These are phyloP conservation scores for Stentor roeselii DNA, from an alignment of 73 alveolate species.

Conservation along the genomic window DNA sequence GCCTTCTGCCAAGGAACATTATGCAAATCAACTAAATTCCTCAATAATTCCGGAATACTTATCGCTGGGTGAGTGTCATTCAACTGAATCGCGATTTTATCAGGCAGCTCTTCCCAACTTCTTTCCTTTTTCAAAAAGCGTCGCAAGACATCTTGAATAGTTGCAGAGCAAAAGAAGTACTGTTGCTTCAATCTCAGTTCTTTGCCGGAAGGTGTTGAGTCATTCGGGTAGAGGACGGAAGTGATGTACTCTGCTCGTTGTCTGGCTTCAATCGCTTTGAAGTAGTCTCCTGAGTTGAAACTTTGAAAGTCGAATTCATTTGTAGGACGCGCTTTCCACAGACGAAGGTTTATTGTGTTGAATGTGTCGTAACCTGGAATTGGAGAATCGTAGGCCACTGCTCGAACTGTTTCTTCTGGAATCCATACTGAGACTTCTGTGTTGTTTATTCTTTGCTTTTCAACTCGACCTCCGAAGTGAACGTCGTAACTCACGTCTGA, in stretches of 20 bases:
- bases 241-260: slow-evolving; percentile 96
- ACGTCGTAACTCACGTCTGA: slow-evolving; percentile 90
- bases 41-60: slow-evolving; percentile 76
- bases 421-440: slow-evolving; percentile 88
- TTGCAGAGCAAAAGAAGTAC: slow-evolving; percentile 98
- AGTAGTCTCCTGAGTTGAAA: slow-evolving; percentile 85
- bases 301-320: slow-evolving; percentile 86
- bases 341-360: slow-evolving; percentile 93
- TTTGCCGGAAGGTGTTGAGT: slow-evolving; percentile 86
- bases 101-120: slow-evolving; percentile 61
- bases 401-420: slow-evolving; percentile 96
- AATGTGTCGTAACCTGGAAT: slow-evolving; percentile 98
- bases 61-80: slow-evolving; percentile 91
- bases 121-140: slow-evolving; percentile 19
- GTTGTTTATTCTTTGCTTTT: slow-evolving; percentile 63
- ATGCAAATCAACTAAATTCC: slow-evolving; percentile 46
- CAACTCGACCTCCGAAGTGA: slow-evolving; percentile 91
- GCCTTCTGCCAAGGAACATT: slow-evolving; percentile 4
- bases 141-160: slow-evolving; percentile 72
- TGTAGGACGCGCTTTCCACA: slow-evolving; percentile 91
- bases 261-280: slow-evolving; percentile 70
- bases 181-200: slow-evolving; percentile 97
- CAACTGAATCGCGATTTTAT: slow-evolving; percentile 55
- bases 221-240: slow-evolving; percentile 99
- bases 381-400: slow-evolving; percentile 99